These are phyloP conservation scores for Microcera coccophila DNA, from an alignment of 2,329 filamentous ascomycete genomes.

Conservation along the genomic window DNA sequence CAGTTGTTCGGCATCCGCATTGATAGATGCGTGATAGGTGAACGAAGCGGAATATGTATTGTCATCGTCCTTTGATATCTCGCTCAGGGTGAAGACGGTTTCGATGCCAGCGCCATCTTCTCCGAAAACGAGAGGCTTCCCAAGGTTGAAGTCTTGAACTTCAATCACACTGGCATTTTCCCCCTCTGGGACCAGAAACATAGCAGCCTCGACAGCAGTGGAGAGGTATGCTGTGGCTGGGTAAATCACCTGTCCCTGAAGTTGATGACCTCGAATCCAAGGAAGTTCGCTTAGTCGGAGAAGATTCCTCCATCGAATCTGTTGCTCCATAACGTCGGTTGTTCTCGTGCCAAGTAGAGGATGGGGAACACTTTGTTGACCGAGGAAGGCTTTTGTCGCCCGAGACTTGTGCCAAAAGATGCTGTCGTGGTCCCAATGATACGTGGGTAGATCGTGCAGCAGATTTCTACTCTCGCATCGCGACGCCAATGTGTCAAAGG, in stretches of 20 bases:
- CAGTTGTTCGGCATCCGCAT: no score
- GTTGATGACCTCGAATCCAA: slow-evolving; percentile 54
- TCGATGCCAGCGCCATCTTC: background rate
- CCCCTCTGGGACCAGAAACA: background rate
- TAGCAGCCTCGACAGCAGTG: slow-evolving; percentile 37
- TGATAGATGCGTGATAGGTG: no score
- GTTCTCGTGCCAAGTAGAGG: slow-evolving; percentile 46
- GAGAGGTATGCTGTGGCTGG: slow-evolving; percentile 38
- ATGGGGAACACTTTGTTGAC: slow-evolving; percentile 38
- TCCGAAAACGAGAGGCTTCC: background rate
- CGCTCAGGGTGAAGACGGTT: background rate
- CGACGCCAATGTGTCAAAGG: slow-evolving; percentile 3
- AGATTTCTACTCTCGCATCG: slow-evolving; percentile 18
- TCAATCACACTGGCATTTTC: background rate
- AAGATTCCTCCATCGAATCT: slow-evolving; percentile 48
- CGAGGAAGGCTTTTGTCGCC: slow-evolving; percentile 39
- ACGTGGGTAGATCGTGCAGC: slow-evolving; percentile 43
- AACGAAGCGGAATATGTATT: no score
- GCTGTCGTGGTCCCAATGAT: slow-evolving; percentile 44
- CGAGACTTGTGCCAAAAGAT: slow-evolving; percentile 48
- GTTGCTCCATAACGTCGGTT: slow-evolving; percentile 41
- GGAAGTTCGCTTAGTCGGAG: slow-evolving; percentile 47
- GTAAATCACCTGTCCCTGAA: slow-evolving; percentile 38
- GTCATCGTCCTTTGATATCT: background rate
- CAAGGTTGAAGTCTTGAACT: background rate